Evolutionary conservation across 176 grass and related monocot species (phyloP).

Genomic region (Aechmea fasciata): DNA sequence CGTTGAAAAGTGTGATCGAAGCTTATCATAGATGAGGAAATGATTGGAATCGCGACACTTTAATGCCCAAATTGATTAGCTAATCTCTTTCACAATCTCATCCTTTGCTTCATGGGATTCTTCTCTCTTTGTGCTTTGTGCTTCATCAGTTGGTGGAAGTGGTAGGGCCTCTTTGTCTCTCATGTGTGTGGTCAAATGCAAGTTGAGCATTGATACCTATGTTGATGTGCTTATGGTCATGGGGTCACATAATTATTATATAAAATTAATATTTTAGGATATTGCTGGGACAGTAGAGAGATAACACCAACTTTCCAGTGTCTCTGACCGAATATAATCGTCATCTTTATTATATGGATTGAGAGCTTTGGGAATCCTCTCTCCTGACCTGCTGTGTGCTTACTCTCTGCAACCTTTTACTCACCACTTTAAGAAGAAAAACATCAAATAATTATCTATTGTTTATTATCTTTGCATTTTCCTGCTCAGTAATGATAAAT

Average conservation of each 20-base stretch:
- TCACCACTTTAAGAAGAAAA: conserved; percentile 16
- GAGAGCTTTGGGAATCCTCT: not conserved
- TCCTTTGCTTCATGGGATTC: not conserved
- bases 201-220: not conserved
- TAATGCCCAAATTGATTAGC: not conserved
- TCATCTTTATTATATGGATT: no score
- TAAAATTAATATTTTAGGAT: no score
- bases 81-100: not conserved
- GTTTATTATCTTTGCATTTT: conserved; percentile 17
- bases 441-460: conserved; percentile 7
- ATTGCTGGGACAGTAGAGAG: no score
- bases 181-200: not conserved
- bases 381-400: conserved; percentile 29
- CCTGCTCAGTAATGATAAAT: not conserved
- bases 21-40: not conserved
- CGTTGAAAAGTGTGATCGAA: no score
- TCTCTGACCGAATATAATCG: no score
- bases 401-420: conserved; percentile 13
- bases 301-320: no score
- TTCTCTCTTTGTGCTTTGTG: not conserved
- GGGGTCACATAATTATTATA: no score
- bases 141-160: not conserved
- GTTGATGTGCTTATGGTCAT: not conserved
- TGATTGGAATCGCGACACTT: not conserved
- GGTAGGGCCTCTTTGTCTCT: not conserved